phyloP scores from a whole-genome alignment of 768 basidiomycete species.

The Trichaptum fuscoviolaceum region DNA sequence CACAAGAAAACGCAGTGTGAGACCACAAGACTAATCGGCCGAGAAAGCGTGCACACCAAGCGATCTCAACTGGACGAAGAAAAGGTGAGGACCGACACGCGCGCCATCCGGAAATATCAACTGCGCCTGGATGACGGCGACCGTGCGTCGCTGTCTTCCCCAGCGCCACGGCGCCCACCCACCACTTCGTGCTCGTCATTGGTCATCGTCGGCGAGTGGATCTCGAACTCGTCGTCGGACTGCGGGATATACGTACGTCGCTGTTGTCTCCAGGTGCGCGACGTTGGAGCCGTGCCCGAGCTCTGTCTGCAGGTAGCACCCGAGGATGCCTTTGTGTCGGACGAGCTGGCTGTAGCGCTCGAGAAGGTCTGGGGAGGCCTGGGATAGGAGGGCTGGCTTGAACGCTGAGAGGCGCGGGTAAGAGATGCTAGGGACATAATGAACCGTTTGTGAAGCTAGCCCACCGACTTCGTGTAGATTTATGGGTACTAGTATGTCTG shows the following conservation, averaged over 20 bases:
- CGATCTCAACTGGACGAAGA: conserved; percentile 67
- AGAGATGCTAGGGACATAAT: conserved; percentile 18
- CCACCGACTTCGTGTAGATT: conserved; percentile 33
- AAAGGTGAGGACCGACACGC: conserved; percentile 68
- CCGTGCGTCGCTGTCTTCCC: conserved; percentile 73
- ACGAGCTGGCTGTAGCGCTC: conserved; percentile 47
- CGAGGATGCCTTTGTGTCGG: conserved; percentile 53
- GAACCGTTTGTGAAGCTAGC: conserved; percentile 3
- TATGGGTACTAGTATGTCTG: conserved; percentile 48
- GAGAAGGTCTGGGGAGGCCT: conserved; percentile 51
- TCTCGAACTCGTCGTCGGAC: conserved; percentile 63
- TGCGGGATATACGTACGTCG: conserved; percentile 68
- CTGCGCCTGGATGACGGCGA: conserved; percentile 70
- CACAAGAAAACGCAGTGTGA: background rate
- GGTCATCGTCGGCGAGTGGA: conserved; percentile 76
- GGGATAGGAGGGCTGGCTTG: conserved; percentile 59
- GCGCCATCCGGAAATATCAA: conserved; percentile 56
- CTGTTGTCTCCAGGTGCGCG: conserved; percentile 63
- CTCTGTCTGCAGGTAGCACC: conserved; percentile 73
- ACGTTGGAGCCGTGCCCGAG: conserved; percentile 78
- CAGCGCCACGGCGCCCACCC: conserved; percentile 71
- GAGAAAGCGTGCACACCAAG: conserved; percentile 35
- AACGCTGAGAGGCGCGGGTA: conserved; percentile 36
- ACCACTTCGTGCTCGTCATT: conserved; percentile 75
- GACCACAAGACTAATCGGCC: background rate